Evolutionary conservation across 352 stramenopile species (phyloP).

Genomic region (Elongisporangium undulatum): DNA sequence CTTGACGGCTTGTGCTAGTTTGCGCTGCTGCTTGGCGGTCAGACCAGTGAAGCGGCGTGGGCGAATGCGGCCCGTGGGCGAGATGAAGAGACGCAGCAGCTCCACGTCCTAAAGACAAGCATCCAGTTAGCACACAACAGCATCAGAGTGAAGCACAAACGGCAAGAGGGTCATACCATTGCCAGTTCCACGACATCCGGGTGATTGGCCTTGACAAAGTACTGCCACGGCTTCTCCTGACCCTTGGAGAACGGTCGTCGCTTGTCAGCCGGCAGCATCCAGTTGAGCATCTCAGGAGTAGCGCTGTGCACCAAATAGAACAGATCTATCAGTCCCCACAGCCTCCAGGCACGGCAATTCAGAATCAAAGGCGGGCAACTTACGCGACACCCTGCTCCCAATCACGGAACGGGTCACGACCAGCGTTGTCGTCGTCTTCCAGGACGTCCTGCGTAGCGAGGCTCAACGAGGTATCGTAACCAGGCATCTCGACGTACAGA

Average conservation of each 20-base stretch:
- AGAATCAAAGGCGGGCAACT: constrained; percentile 5
- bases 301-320: constrained; percentile 15
- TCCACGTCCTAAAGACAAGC: constrained; percentile 39
- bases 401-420: constrained; percentile 36
- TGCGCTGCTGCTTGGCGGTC: constrained; percentile 80
- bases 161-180: constrained; percentile 22
- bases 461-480: constrained; percentile 55
- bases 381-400: constrained; percentile 60
- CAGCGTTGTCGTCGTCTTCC: constrained; percentile 19
- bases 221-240: constrained; percentile 73
- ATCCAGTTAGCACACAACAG: not conserved
- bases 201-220: constrained; percentile 73
- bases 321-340: constrained; percentile 2
- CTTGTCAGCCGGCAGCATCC: constrained; percentile 69
- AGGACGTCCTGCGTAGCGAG: constrained; percentile 46
- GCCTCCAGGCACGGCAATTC: not conserved
- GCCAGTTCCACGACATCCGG: constrained; percentile 71
- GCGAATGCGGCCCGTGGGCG: constrained; percentile 74
- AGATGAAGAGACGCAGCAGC: constrained; percentile 79
- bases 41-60: constrained; percentile 78
- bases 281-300: constrained; percentile 78
- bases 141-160: not conserved
- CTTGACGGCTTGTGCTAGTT: constrained; percentile 72
- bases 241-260: constrained; percentile 49
- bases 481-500: constrained; percentile 72